phyloP scores from a whole-genome alignment of 1,284 basidiomycete genomes.

The Trichosporon sp. region DNA sequence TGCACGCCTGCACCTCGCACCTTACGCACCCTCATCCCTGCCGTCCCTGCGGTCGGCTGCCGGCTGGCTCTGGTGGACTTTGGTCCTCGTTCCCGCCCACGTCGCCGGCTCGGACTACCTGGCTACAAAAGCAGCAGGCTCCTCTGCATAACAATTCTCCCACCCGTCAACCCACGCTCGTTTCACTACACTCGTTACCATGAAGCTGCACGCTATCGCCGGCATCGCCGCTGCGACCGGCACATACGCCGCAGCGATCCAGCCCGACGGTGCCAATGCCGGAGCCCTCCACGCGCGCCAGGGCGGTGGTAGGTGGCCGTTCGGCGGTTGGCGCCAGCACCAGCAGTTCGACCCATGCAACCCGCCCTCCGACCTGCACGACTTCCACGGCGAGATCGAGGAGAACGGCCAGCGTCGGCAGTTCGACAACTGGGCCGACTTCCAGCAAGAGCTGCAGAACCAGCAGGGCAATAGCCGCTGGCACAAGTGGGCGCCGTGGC shows the following conservation, averaged over 20 bases:
- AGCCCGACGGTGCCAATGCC: neutral
- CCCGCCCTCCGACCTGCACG: neutral
- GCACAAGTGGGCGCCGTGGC: slow-evolving; percentile 3
- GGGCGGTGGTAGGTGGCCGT: neutral
- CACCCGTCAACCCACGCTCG: neutral
- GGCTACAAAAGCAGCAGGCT: slow-evolving; percentile 5
- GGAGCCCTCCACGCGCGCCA: neutral
- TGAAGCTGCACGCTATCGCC: slow-evolving; percentile 9
- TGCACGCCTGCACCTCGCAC: neutral
- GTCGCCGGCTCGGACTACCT: neutral
- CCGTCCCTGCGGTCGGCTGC: neutral
- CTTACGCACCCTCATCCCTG: neutral
- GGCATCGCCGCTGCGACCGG: neutral
- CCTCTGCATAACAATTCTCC: neutral
- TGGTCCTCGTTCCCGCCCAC: neutral
- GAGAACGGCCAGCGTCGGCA: neutral
- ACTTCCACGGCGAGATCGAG: slow-evolving; percentile 12
- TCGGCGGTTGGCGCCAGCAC: neutral
- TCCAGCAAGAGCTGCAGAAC: slow-evolving; percentile 2
- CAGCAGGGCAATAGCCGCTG: neutral
- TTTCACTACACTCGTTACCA: neutral
- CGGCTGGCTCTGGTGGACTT: neutral
- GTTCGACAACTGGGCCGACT: slow-evolving; percentile 10
- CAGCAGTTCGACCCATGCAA: neutral
- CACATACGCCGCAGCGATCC: neutral